A percentile compares a stretch with the other conserved stretches of the same genome.
phyloP scores from a whole-genome alignment of 73 alveolate species.

The Tetrahymena elliotti region DNA sequence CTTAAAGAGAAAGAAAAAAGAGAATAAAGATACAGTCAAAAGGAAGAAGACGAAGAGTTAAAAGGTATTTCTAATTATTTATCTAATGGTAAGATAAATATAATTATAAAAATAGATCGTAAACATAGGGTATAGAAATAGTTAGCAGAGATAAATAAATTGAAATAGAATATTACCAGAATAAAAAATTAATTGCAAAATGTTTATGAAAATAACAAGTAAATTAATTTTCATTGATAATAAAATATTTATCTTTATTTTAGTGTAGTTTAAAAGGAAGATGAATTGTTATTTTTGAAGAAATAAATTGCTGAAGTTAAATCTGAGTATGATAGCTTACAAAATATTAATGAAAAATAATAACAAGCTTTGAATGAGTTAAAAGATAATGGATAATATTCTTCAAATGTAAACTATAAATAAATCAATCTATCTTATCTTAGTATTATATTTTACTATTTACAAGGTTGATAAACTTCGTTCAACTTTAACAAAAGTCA shows the following conservation, averaged over 20 bases:
- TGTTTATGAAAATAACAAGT: background rate
- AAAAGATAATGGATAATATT: background rate
- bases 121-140: background rate
- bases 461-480: background rate
- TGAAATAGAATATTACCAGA: background rate
- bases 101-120: background rate
- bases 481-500: background rate
- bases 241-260: background rate
- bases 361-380: background rate
- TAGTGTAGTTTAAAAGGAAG: background rate
- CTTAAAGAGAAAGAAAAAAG: background rate
- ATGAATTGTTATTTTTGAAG: background rate
- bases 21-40: background rate
- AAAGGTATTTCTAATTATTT: background rate
- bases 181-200: background rate
- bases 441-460: no score
- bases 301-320: background rate
- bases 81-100: background rate
- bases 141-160: background rate
- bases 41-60: background rate
- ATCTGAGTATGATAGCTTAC: background rate
- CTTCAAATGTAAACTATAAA: background rate
- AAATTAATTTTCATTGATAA: background rate
- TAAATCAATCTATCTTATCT: no score
- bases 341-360: background rate